Evolutionary conservation across 345 rosid species (phyloP).

Genomic region (Boechera retrofracta): DNA sequence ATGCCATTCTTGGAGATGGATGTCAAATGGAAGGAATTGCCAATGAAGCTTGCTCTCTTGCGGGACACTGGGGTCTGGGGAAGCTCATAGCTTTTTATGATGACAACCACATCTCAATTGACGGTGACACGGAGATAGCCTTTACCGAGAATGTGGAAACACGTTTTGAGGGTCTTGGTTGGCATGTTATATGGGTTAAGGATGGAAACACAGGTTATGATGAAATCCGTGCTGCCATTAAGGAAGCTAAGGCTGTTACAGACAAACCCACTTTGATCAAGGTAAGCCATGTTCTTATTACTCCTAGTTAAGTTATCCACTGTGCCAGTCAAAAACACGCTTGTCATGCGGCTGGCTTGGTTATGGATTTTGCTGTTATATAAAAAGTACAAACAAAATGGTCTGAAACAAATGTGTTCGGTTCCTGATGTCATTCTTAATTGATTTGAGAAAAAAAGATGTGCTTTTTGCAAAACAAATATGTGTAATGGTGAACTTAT

Average conservation of each 20-base stretch:
- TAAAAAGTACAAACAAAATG: neutral
- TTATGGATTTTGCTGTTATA: constrained; percentile 30
- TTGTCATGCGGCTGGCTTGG: constrained; percentile 24
- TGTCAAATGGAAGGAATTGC: constrained; percentile 98
- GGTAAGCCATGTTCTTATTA: constrained; percentile 47
- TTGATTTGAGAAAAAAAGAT: neutral
- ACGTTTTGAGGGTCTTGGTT: constrained; percentile 94
- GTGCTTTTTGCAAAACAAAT: neutral
- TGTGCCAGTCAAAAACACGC: neutral
- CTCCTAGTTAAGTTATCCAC: neutral
- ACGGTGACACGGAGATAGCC: constrained; percentile 95
- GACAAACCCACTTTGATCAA: constrained; percentile 91
- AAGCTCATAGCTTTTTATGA: constrained; percentile 97
- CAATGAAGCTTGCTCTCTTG: constrained; percentile 91
- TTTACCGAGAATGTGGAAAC: constrained; percentile 84
- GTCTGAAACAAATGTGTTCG: neutral
- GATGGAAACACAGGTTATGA: constrained; percentile 96
- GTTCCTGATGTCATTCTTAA: neutral
- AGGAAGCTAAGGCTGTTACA: constrained; percentile 94
- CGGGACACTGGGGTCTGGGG: constrained; percentile 97
- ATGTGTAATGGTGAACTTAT: neutral
- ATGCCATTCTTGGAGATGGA: constrained; percentile 86
- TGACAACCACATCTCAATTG: constrained; percentile 98
- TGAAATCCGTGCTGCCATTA: constrained; percentile 95
- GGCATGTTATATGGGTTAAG: constrained; percentile 99